phyloP scores from a whole-genome alignment of 2,329 filamentous ascomycete species.

The Curvularia lunata region DNA sequence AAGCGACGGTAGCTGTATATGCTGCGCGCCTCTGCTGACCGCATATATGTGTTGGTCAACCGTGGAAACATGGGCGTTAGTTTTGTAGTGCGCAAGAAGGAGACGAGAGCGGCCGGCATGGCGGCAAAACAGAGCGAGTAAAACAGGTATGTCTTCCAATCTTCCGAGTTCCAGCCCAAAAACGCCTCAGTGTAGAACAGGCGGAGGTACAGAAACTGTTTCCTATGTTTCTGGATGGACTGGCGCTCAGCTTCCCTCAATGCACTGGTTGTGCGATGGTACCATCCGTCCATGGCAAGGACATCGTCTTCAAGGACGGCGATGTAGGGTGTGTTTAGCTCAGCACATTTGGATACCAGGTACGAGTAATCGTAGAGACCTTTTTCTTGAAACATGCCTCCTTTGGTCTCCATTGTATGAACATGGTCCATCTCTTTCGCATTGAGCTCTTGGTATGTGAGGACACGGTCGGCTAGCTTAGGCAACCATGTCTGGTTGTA shows the following conservation, averaged over 20 bases:
- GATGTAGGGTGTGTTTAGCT: constrained; percentile 50
- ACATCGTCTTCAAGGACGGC: constrained; percentile 57
- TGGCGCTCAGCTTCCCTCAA: constrained; percentile 44
- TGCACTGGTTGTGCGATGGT: constrained; percentile 49
- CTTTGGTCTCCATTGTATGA: constrained; percentile 34
- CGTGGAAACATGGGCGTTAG: constrained; percentile 28
- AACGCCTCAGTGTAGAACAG: constrained; percentile 57
- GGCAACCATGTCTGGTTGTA: constrained; percentile 52
- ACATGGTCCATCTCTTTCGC: constrained; percentile 46
- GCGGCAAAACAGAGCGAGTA: constrained; percentile 38
- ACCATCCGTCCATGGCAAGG: constrained; percentile 57
- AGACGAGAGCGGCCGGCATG: constrained; percentile 27
- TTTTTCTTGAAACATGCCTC: constrained; percentile 49
- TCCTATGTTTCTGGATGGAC: constrained; percentile 28
- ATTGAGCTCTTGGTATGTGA: constrained; percentile 48
- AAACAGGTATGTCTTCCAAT: constrained; percentile 49
- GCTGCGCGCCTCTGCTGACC: not conserved
- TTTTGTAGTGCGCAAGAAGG: constrained; percentile 33
- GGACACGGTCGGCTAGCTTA: constrained; percentile 49
- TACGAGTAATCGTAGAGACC: constrained; percentile 54
- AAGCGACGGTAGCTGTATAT: constrained; percentile 16
- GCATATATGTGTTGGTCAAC: constrained; percentile 15
- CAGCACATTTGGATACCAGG: constrained; percentile 51
- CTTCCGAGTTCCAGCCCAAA: constrained; percentile 55
- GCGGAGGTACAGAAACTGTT: constrained; percentile 52